Conservation (phyloP, 2,329 filamentous ascomycete species). For the Colletotrichum sp. region DNA sequence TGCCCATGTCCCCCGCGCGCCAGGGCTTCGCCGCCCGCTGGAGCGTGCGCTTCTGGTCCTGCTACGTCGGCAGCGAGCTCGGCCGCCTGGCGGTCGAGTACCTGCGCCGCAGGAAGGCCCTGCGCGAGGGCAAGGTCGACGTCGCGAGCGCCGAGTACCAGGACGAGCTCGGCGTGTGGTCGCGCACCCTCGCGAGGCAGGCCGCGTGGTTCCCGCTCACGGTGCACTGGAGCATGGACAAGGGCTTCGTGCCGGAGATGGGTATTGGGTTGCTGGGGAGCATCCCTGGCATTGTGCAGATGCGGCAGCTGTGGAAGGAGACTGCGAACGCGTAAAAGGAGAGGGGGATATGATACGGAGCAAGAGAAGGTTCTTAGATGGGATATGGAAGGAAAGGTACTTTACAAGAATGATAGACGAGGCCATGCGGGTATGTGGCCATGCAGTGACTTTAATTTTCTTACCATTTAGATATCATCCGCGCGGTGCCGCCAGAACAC, state of each 20-base stretch:
- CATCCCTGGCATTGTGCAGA: constrained; percentile 49
- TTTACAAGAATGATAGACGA: background rate
- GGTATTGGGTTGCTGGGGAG: constrained; percentile 45
- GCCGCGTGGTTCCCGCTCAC: constrained; percentile 82
- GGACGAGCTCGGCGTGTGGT: constrained; percentile 59
- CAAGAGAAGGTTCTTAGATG: background rate
- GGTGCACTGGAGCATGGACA: constrained; percentile 79
- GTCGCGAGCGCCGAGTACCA: constrained; percentile 45
- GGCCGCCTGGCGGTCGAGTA: constrained; percentile 62
- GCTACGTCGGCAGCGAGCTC: constrained; percentile 79
- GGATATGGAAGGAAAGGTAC: background rate
- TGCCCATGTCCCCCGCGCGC: constrained; percentile 61
- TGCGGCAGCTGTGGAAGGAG: constrained; percentile 49
- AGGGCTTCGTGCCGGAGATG: constrained; percentile 55
- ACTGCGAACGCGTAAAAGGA: constrained; percentile 28
- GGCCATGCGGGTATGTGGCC: background rate
- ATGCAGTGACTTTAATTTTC: background rate
- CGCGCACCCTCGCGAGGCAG: constrained; percentile 72
- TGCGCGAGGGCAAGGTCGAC: constrained; percentile 27
- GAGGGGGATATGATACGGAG: background rate
- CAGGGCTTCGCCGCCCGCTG: constrained; percentile 69
- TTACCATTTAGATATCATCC: background rate
- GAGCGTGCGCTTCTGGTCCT: constrained; percentile 82
- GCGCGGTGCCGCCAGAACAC: background rate
- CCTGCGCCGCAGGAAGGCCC: constrained; percentile 35